These are phyloP conservation scores for Aspergillus hiratsukae DNA, from an alignment of 2,329 filamentous ascomycete species.

Conservation along the genomic window DNA sequence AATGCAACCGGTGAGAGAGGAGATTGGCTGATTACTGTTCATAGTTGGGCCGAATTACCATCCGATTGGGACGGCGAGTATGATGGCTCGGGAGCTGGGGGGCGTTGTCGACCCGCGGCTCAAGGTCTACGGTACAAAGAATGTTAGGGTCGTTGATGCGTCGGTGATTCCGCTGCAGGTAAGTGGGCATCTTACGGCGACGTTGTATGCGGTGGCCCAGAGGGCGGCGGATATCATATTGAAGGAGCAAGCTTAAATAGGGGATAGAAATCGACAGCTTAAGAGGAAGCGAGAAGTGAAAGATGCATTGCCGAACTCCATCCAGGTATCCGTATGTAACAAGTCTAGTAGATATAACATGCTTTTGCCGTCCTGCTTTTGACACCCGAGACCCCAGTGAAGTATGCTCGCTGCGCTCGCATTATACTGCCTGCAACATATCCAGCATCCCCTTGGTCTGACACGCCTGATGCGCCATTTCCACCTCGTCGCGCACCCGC, in stretches of 20 bases:
- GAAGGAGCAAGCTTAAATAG: too few species aligned
- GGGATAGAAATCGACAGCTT: background rate
- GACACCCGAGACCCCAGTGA: too few species aligned
- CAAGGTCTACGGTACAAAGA: background rate
- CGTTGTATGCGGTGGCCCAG: background rate
- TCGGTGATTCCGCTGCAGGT: slow-evolving; percentile 1
- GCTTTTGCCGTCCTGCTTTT: slow-evolving; percentile 7
- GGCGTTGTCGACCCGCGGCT: background rate
- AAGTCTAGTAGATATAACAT: background rate
- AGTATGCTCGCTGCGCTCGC: too few species aligned
- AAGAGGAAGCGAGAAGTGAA: background rate
- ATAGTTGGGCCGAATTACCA: background rate
- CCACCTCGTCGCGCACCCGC: slow-evolving; percentile 70
- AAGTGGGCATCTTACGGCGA: background rate
- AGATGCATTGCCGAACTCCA: slow-evolving; percentile 11
- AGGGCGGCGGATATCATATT: background rate
- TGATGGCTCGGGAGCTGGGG: background rate
- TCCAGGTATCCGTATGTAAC: slow-evolving; percentile 2
- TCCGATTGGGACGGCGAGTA: background rate
- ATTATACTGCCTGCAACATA: slow-evolving; percentile 50
- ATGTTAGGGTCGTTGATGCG: slow-evolving; percentile 2
- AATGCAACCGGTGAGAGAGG: background rate
- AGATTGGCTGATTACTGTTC: background rate
- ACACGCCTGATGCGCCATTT: slow-evolving; percentile 76
- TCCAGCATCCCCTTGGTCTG: slow-evolving; percentile 86